Evolutionary conservation across 345 rosid species (phyloP), one percentile per base, ranked within the genome.

Genomic region (Cardamine resedifolia): DNA sequence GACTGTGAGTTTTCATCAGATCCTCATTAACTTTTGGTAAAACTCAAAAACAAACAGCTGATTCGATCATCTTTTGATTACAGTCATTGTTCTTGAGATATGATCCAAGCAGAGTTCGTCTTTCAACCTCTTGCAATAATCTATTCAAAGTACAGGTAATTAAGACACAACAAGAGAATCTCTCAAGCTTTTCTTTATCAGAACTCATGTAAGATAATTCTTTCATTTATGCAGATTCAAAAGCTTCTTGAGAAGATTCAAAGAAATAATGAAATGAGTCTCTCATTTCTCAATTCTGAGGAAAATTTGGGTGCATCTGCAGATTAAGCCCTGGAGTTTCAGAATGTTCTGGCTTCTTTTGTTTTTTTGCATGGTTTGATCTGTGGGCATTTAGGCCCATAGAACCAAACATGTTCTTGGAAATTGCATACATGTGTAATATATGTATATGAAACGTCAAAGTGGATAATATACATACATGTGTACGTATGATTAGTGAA

Each of bases 71-170:
- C 26, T 57, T 30, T 73, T 43, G 15, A 48, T 71, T 84, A 81
- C 87, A 88, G 96, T 85, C 79, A 90, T 90, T 67, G 96, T 74
- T 49, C 78, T 74, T 50, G 78, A 74, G 67, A 74, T 74, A 26
- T 67, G 62, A 74, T 67, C 27, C 34, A 38, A 48, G 18, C 4
- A n/a, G n/a, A n/a, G n/a, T 20, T 36, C n/a, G 24, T 58, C 45
- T 12, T 50, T 48, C 51, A 73, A 73, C 44, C 43, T 47, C 72
- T 57, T 50, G 58, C 50, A 62, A 9, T 20, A 45, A 53, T 28
- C 33, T 50, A 30, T 61, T 56, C 4, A 47, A 24, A 44, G 31
- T 24, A 60, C 34, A 68, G 74, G 78, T 75, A 68, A 59, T 11
- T 59, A 67, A 21, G 57, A 51, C 57, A 67, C 31, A 33, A 50